Percentiles rank a stretch among this genome's conserved stretches.
phyloP scores from a whole-genome alignment of 2,329 filamentous ascomycete species.

The Fusarium brevicatenulatum region DNA sequence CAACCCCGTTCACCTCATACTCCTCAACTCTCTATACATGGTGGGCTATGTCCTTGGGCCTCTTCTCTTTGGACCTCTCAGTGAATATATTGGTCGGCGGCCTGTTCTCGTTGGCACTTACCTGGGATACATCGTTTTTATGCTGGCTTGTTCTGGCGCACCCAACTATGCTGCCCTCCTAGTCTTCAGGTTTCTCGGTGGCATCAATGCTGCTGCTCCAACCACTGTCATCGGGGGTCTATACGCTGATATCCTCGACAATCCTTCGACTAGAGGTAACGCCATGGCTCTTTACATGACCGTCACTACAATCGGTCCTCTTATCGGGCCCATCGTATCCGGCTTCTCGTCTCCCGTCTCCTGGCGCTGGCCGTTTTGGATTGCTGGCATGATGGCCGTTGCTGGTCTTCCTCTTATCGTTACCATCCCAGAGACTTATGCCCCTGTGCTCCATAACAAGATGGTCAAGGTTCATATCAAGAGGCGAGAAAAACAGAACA shows the following conservation, averaged over 20 bases:
- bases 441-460: slow-evolving; percentile 60
- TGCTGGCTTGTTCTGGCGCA: slow-evolving; percentile 51
- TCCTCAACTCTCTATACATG: slow-evolving; percentile 52
- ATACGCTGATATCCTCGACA: slow-evolving; percentile 49
- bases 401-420: slow-evolving; percentile 48
- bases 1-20: slow-evolving; percentile 42
- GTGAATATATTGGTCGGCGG: slow-evolving; percentile 49
- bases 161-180: slow-evolving; percentile 56
- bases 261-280: slow-evolving; percentile 46
- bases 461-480: slow-evolving; percentile 60
- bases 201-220: slow-evolving; percentile 49
- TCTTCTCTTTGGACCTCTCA: slow-evolving; percentile 49
- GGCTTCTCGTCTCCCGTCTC: slow-evolving; percentile 60
- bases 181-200: slow-evolving; percentile 52
- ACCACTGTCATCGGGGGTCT: slow-evolving; percentile 49
- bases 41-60: slow-evolving; percentile 50
- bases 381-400: slow-evolving; percentile 47
- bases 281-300: slow-evolving; percentile 51
- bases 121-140: slow-evolving; percentile 48
- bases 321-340: slow-evolving; percentile 62
- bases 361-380: slow-evolving; percentile 55
- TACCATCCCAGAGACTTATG: slow-evolving; percentile 58
- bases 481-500: slow-evolving; percentile 55
- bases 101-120: slow-evolving; percentile 50
- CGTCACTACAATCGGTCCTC: slow-evolving; percentile 48